Base-by-base conservation (phyloP, 768 basidiomycete species). In the Chalciporus chontae region DNA sequence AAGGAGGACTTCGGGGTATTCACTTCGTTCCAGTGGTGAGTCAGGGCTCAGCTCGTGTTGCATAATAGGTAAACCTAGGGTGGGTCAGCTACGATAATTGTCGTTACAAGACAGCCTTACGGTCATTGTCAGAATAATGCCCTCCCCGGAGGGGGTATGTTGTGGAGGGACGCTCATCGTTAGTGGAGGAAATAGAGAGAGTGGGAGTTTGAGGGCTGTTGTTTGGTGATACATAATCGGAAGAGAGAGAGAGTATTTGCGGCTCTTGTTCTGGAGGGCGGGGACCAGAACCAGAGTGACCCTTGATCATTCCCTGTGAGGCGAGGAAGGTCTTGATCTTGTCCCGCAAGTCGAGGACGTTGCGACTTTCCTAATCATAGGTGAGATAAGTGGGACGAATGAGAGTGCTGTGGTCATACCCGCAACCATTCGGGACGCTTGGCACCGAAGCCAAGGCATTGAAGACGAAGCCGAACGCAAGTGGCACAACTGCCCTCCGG, bases 261-360 rank as follows among this genome's bases (percentile, higher is more conserved):
- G 74, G 77, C 29, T 81, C 82, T 15, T 77, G 77, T 2, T 84
- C 84, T 31, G 73, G 60, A 18, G 73, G 68, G 39, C 84, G 81
- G 17, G 84, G 75, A 2, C 80, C 83, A 23, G 84, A 71, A 48
- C 85, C 85, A 17, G 89, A 85, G 60, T 90, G 88, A 24, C 90
- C 90, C 69, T 91, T 91, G 69, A 92, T 90, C 87, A 90, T 88
- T 42, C 89, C 89, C 65, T 90, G 87, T 0, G 86, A 79, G 0
- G 86, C 86, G 19, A 91, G 76, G 61, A 88, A 87, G 1, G 71
- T 69, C 71, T 90, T 91, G 62, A 90, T 90, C 70, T 82, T 86
- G 58, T 88, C 86, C 47, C 88, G 77, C 36, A 89, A 71, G 52
- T 80, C 78, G 31, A 77, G 62, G 4, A 90, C 87, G 53, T 81